Conservation (phyloP, 352 stramenopile genomes). For the Pythium brachiatum region DNA sequence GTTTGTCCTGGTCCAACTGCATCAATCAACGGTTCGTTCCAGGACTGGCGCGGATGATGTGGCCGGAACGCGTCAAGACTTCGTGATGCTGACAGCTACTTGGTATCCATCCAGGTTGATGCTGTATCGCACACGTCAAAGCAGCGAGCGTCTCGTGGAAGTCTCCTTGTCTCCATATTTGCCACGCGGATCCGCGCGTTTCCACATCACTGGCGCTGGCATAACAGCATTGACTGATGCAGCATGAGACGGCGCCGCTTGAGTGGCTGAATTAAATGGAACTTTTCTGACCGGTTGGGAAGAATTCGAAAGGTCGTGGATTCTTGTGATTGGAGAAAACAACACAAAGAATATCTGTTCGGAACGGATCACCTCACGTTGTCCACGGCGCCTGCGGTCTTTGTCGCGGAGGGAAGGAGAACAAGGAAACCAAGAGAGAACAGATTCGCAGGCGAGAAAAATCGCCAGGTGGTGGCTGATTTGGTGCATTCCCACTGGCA, state of each 20-base stretch:
- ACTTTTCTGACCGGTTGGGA: neutral
- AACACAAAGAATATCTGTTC: neutral
- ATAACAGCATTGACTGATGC: slow-evolving; percentile 25
- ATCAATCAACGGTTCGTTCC: slow-evolving; percentile 71
- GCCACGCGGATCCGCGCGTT: slow-evolving; percentile 32
- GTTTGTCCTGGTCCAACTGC: slow-evolving; percentile 81
- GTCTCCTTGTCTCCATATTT: slow-evolving; percentile 63
- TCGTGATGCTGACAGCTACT: neutral
- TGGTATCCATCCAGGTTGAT: slow-evolving; percentile 40
- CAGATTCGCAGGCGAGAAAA: neutral
- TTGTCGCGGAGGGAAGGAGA: too few species aligned
- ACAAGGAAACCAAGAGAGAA: slow-evolving; percentile 7
- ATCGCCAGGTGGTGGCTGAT: neutral
- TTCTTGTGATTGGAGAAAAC: slow-evolving; percentile 1
- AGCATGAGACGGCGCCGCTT: neutral
- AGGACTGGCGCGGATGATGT: neutral
- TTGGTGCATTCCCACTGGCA: neutral
- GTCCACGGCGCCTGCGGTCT: neutral
- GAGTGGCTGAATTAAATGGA: slow-evolving; percentile 5
- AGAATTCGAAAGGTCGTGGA: slow-evolving; percentile 6
- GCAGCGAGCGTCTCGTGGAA: slow-evolving; percentile 37
- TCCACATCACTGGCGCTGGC: slow-evolving; percentile 59
- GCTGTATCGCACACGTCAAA: slow-evolving; percentile 33
- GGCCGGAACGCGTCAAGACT: neutral
- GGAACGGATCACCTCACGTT: slow-evolving; percentile 9